phyloP scores from a whole-genome alignment of 2,329 filamentous ascomycete genomes.

The Botrytis fragariae region DNA sequence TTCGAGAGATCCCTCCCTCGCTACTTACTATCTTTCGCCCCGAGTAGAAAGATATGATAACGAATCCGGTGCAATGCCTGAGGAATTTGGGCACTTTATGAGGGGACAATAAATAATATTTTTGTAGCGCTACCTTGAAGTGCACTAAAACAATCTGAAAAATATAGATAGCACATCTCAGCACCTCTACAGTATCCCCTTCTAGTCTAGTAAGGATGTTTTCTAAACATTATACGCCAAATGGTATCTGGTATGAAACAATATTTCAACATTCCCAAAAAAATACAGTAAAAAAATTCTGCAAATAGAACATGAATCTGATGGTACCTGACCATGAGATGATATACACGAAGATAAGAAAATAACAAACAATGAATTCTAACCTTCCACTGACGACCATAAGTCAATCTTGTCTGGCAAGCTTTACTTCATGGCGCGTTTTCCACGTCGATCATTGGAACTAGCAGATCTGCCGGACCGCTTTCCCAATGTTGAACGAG shows the following conservation, averaged over 20 bases:
- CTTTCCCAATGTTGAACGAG: constrained; percentile 25
- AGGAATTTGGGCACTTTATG: background rate
- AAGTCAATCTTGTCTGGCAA: background rate
- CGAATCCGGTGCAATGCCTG: background rate
- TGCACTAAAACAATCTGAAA: background rate
- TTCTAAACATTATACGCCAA: constrained; percentile 14
- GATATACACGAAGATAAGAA: constrained; percentile 16
- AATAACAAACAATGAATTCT: background rate
- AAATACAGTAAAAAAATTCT: constrained; percentile 1
- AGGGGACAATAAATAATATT: background rate
- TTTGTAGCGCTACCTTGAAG: background rate
- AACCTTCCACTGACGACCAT: background rate
- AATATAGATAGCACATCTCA: constrained; percentile 14
- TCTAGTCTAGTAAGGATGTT: constrained; percentile 9
- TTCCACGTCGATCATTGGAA: constrained; percentile 29
- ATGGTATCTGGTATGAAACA: constrained; percentile 17
- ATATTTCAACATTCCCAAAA: constrained; percentile 4
- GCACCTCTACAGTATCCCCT: background rate
- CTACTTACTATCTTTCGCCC: background rate
- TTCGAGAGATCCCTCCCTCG: background rate
- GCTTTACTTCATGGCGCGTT: constrained; percentile 35
- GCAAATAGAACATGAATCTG: constrained; percentile 12
- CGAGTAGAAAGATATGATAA: background rate
- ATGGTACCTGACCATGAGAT: constrained; percentile 19
- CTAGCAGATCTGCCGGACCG: constrained; percentile 26